phyloP scores from a whole-genome alignment of 345 rosid genomes.

The Eucalyptus urophylla region DNA sequence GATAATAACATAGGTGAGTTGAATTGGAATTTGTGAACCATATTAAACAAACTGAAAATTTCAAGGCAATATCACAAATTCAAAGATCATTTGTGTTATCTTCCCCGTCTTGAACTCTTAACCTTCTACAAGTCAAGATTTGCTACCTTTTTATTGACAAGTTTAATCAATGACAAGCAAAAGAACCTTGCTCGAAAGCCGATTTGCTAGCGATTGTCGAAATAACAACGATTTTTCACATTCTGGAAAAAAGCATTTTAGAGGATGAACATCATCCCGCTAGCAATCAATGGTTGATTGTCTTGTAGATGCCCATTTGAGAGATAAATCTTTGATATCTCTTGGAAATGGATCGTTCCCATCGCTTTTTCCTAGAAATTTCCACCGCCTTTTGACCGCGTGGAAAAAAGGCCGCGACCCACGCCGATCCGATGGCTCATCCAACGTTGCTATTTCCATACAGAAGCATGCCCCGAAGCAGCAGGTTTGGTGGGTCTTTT shows the following conservation, averaged over 20 bases:
- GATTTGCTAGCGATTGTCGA: background rate
- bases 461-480: background rate
- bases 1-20: rapidly evolving
- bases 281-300: background rate
- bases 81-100: too few relatives aligned
- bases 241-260: background rate
- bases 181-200: background rate
- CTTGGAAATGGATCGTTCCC: background rate
- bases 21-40: rapidly evolving
- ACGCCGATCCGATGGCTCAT: background rate
- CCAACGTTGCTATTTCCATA: too few relatives aligned
- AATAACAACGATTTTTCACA: background rate
- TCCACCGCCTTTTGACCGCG: background rate
- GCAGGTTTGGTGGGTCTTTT: background rate
- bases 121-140: background rate
- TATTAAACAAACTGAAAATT: too few relatives aligned
- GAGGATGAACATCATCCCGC: background rate
- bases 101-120: background rate
- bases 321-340: background rate
- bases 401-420: background rate
- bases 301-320: background rate
- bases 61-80: too few relatives aligned
- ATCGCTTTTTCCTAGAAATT: background rate
- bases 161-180: background rate
- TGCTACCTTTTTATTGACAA: background rate